Conservation (phyloP, 495 filamentous ascomycete species). For the Penicillium ucsense region DNA sequence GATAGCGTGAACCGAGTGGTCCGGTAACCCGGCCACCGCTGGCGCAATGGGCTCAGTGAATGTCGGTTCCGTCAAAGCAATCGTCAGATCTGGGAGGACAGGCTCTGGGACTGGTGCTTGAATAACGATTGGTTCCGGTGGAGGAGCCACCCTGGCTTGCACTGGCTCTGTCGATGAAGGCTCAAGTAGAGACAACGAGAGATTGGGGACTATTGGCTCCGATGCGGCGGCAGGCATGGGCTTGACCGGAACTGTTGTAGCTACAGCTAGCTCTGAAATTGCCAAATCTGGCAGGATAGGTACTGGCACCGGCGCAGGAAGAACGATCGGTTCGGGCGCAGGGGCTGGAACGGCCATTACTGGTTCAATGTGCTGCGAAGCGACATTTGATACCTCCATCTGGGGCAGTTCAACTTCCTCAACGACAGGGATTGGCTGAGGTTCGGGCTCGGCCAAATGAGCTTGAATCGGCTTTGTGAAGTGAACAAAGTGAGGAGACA, state of each 20-base stretch:
- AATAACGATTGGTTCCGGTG: conserved; percentile 16
- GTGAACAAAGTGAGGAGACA: conserved; percentile 17
- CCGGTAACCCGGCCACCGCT: conserved; percentile 6
- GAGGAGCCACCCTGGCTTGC: background rate
- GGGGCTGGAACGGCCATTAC: conserved; percentile 5
- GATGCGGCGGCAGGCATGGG: conserved; percentile 13
- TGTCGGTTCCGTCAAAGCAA: conserved; percentile 26
- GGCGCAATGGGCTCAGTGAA: conserved; percentile 30
- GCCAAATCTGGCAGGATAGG: conserved; percentile 21
- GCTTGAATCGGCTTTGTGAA: conserved; percentile 14
- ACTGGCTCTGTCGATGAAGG: conserved; percentile 30
- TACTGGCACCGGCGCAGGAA: conserved; percentile 13
- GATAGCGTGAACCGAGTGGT: conserved; percentile 17
- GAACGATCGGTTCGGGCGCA: conserved; percentile 13
- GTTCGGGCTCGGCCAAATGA: conserved; percentile 8
- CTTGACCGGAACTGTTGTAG: conserved; percentile 33
- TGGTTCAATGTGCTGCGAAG: conserved; percentile 38
- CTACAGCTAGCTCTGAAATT: conserved; percentile 26
- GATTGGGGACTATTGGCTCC: conserved; percentile 20
- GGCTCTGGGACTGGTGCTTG: conserved; percentile 18
- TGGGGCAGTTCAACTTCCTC: conserved; percentile 11
- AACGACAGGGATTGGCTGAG: conserved; percentile 4
- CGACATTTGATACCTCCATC: conserved; percentile 40
- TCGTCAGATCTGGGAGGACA: conserved; percentile 16
- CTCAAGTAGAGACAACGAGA: conserved; percentile 26